These are phyloP conservation scores for Tremellales sp. DNA, from an alignment of 1,284 basidiomycete genomes.

Conservation along the genomic window DNA sequence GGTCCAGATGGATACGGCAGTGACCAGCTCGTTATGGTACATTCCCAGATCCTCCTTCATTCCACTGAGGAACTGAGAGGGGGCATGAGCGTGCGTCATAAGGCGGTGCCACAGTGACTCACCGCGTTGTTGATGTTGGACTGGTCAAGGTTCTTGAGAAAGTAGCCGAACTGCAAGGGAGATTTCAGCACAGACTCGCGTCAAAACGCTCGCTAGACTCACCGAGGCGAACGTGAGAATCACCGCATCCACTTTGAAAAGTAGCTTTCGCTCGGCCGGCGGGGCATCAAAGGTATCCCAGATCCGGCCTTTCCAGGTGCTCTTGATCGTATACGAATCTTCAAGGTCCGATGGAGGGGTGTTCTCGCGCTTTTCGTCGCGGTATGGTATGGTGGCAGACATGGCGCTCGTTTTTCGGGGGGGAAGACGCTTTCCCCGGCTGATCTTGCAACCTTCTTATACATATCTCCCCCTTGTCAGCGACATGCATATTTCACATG, in stretches of 20 bases:
- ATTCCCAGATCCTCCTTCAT: slow-evolving; percentile 63
- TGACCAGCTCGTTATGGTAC: slow-evolving; percentile 38
- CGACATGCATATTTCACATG: no score
- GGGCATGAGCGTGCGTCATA: neutral
- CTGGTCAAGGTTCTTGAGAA: slow-evolving; percentile 16
- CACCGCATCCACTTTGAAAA: slow-evolving; percentile 30
- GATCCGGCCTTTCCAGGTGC: slow-evolving; percentile 4
- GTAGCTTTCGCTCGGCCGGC: slow-evolving; percentile 17
- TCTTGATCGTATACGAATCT: neutral
- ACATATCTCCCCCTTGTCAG: no score
- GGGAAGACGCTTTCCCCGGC: no score
- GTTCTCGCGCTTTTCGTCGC: no score
- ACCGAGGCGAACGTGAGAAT: slow-evolving; percentile 22
- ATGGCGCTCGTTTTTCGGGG: no score
- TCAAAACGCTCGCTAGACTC: neutral
- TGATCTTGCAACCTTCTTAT: no score
- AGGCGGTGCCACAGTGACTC: neutral
- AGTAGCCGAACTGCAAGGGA: neutral
- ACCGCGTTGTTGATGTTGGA: slow-evolving; percentile 17
- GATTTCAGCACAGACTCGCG: no score
- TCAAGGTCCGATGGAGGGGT: no score
- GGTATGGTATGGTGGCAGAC: no score
- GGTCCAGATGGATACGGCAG: slow-evolving; percentile 34
- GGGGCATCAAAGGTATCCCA: slow-evolving; percentile 21
- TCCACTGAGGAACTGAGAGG: slow-evolving; percentile 47